A percentile compares a stretch with the other conserved stretches of the same genome.
Conservation (phyloP, 768 basidiomycete genomes). For the Daedaleopsis nitida region DNA sequence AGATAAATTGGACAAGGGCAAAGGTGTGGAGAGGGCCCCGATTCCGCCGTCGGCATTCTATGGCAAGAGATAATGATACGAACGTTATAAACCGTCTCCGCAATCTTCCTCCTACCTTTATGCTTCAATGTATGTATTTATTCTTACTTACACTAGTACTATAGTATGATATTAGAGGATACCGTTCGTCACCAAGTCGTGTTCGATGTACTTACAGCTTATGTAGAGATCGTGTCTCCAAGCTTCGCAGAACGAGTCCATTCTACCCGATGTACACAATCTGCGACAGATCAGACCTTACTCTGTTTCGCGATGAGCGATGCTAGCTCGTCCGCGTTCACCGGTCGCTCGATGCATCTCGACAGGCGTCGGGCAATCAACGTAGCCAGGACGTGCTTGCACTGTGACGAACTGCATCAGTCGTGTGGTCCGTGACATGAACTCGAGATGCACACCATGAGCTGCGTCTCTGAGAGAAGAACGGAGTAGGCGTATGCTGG, state of each 20-base stretch:
- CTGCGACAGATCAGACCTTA: background rate
- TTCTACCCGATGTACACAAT: background rate
- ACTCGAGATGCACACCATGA: constrained; percentile 51
- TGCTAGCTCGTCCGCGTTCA: constrained; percentile 51
- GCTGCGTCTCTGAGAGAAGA: constrained; percentile 56
- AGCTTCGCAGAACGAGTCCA: background rate
- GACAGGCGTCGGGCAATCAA: constrained; percentile 57
- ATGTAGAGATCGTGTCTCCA: background rate
- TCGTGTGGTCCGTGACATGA: background rate
- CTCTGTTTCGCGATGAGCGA: constrained; percentile 37
- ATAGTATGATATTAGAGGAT: background rate
- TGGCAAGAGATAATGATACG: background rate
- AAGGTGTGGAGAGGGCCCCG: background rate
- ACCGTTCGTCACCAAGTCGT: background rate
- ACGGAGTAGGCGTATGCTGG: constrained; percentile 72
- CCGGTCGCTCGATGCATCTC: constrained; percentile 50
- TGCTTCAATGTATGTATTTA: background rate
- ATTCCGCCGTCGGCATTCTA: constrained; percentile 22
- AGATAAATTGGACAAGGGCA: constrained; percentile 12
- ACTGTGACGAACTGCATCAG: constrained; percentile 43
- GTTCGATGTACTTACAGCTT: background rate
- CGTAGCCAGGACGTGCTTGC: constrained; percentile 78
- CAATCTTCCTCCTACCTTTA: background rate
- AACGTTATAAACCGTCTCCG: background rate
- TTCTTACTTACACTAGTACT: background rate